These are phyloP conservation scores for Didymella exigua DNA, from an alignment of 2,329 filamentous ascomycete genomes.

Conservation along the genomic window DNA sequence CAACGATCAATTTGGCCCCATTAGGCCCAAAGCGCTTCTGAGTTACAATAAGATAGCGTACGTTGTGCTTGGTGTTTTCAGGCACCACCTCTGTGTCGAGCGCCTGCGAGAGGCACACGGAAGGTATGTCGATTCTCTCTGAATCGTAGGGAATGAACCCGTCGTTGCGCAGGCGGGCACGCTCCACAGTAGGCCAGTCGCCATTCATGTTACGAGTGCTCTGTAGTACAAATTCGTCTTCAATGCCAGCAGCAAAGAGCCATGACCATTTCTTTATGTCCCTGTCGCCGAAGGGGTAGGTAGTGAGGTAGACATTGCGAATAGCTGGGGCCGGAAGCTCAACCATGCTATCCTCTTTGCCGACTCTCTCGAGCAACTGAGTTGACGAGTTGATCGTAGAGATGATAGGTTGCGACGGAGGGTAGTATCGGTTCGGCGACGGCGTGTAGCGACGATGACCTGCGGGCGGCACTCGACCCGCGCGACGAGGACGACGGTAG, in stretches of 20 bases:
- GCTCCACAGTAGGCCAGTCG: constrained; percentile 2
- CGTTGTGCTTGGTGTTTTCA: constrained; percentile 18
- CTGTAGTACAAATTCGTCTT: constrained; percentile 22
- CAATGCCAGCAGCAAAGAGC: constrained; percentile 24
- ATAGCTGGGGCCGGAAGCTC: constrained; percentile 25
- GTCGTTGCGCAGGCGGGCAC: constrained; percentile 9
- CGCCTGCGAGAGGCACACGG: constrained; percentile 29
- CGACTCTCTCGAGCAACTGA: constrained; percentile 22
- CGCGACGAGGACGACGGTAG: constrained; percentile 12
- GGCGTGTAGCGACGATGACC: constrained; percentile 13
- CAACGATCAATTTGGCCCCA: constrained; percentile 26
- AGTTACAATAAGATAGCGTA: constrained; percentile 26
- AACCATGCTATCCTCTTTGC: constrained; percentile 25
- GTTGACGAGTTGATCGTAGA: constrained; percentile 20
- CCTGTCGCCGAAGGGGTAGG: constrained; percentile 31
- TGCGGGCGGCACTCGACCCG: constrained; percentile 8
- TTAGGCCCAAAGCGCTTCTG: constrained; percentile 17
- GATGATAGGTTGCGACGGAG: not conserved
- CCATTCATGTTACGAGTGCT: constrained; percentile 1
- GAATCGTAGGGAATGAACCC: constrained; percentile 16
- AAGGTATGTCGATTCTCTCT: constrained; percentile 19
- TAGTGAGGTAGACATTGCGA: constrained; percentile 28
- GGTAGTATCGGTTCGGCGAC: constrained; percentile 8
- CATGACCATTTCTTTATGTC: constrained; percentile 35
- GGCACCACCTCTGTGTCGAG: constrained; percentile 25